These are phyloP conservation scores for Bidens hawaiensis DNA, from an alignment of 140 eudicot genomes.

Conservation along the genomic window DNA sequence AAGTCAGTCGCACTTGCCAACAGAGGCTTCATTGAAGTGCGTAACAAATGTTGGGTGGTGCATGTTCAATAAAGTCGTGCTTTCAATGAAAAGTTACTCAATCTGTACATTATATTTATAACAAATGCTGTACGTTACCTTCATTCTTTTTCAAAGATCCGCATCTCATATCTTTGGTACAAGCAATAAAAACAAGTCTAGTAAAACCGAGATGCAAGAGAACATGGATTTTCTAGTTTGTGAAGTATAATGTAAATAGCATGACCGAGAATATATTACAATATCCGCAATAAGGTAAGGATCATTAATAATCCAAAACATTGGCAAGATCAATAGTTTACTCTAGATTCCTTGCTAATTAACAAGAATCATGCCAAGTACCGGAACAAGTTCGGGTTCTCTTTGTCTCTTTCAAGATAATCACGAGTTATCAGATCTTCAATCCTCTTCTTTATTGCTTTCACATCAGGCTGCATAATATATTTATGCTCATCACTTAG, in stretches of 20 bases:
- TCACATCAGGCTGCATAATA: conserved; percentile 83
- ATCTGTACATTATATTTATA: too few relatives aligned
- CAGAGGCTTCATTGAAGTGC: too few relatives aligned
- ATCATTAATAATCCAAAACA: conserved; percentile 27
- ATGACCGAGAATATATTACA: conserved; percentile 19
- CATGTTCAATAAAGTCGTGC: too few relatives aligned
- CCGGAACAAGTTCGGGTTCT: conserved; percentile 75
- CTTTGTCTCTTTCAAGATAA: too few relatives aligned
- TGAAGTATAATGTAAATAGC: too few relatives aligned
- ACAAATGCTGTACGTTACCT: too few relatives aligned
- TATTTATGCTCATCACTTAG: background rate
- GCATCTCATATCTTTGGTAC: too few relatives aligned
- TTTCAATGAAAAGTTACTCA: too few relatives aligned
- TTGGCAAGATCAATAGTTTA: conserved; percentile 23
- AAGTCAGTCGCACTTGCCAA: too few relatives aligned
- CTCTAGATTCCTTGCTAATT: conserved; percentile 20
- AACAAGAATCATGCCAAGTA: conserved; percentile 65
- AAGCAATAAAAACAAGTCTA: too few relatives aligned
- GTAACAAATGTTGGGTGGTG: too few relatives aligned
- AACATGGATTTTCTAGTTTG: background rate
- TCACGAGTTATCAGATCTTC: conserved; percentile 94
- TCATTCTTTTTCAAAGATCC: too few relatives aligned
- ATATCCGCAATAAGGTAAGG: conserved; percentile 26
- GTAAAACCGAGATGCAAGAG: background rate
- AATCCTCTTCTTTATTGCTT: conserved; percentile 90